Percentiles rank a stretch among this genome's conserved stretches.
phyloP scores from a whole-genome alignment of 2,329 filamentous ascomycete species.

The Metarhizium anisopliae region DNA sequence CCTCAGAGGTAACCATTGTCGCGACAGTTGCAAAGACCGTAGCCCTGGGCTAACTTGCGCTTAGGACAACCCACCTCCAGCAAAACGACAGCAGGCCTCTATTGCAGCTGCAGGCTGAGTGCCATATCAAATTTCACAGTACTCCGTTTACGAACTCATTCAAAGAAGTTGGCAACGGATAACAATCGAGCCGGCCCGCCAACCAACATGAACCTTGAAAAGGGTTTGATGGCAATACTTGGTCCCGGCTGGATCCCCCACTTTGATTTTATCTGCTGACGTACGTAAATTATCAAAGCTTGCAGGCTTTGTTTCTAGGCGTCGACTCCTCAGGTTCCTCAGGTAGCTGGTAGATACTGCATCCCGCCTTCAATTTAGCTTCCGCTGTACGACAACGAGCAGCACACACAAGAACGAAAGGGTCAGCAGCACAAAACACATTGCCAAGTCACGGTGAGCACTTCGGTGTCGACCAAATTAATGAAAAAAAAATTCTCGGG shows the following conservation, averaged over 20 bases:
- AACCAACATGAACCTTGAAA: neutral
- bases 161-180: neutral
- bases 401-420: neutral
- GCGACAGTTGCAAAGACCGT: constrained; percentile 5
- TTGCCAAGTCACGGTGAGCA: neutral
- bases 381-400: neutral
- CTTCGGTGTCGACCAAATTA: neutral
- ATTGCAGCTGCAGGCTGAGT: constrained; percentile 29
- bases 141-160: neutral
- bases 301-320: constrained; percentile 1
- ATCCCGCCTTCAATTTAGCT: neutral
- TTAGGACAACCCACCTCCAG: constrained; percentile 28
- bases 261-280: constrained; percentile 3
- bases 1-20: constrained; percentile 32
- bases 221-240: neutral
- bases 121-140: neutral
- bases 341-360: neutral
- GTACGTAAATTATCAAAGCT: constrained; percentile 3
- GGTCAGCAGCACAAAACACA: neutral
- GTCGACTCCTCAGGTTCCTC: neutral
- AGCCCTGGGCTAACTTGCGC: constrained; percentile 16
- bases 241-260: neutral
- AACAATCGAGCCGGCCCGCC: neutral
- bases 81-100: constrained; percentile 33
- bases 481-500: neutral